A percentile compares a stretch with the other conserved stretches of the same genome.
These are phyloP conservation scores for Aethionema arabicum DNA, from an alignment of 345 rosid species.

Conservation along the genomic window DNA sequence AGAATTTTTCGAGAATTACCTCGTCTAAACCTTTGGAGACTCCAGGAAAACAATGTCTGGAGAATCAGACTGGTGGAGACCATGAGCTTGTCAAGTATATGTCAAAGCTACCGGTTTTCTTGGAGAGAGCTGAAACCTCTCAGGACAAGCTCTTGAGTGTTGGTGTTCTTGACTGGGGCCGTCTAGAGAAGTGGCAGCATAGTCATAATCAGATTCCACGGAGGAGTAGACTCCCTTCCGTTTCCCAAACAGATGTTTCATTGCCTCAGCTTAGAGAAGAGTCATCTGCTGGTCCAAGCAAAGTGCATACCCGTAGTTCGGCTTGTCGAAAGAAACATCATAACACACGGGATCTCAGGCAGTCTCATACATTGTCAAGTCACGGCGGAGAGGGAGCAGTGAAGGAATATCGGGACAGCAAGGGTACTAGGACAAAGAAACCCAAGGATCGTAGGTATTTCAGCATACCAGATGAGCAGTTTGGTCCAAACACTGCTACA, in stretches of 20 bases:
- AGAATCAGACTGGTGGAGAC: conserved; percentile 38
- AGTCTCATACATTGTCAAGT: conserved; percentile 46
- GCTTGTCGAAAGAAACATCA: conserved; percentile 36
- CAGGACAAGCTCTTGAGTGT: conserved; percentile 66
- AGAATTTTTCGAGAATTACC: conserved; percentile 6
- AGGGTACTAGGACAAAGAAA: conserved; percentile 26
- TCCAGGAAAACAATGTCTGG: conserved; percentile 10
- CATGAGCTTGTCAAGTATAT: conserved; percentile 87
- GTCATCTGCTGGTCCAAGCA: conserved; percentile 51
- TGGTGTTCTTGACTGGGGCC: conserved; percentile 95
- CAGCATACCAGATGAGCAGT: conserved; percentile 32
- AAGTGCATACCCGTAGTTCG: conserved; percentile 46
- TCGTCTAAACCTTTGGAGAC: conserved; percentile 21
- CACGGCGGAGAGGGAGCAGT: conserved; percentile 30
- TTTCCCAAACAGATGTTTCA: conserved; percentile 46
- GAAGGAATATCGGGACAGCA: conserved; percentile 36
- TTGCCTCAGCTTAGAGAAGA: conserved; percentile 46
- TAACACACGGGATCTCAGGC: conserved; percentile 36
- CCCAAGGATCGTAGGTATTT: conserved; percentile 27
- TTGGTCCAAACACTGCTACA: conserved; percentile 28
- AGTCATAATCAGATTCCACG: conserved; percentile 44
- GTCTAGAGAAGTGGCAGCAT: conserved; percentile 81
- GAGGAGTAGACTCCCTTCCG: conserved; percentile 46
- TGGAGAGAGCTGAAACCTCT: conserved; percentile 55
- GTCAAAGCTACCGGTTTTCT: conserved; percentile 82